Evolutionary conservation across 2,329 filamentous ascomycete genomes (phyloP), one percentile per base, ranked within the genome.

Genomic region (Graphilbum fragrans): DNA sequence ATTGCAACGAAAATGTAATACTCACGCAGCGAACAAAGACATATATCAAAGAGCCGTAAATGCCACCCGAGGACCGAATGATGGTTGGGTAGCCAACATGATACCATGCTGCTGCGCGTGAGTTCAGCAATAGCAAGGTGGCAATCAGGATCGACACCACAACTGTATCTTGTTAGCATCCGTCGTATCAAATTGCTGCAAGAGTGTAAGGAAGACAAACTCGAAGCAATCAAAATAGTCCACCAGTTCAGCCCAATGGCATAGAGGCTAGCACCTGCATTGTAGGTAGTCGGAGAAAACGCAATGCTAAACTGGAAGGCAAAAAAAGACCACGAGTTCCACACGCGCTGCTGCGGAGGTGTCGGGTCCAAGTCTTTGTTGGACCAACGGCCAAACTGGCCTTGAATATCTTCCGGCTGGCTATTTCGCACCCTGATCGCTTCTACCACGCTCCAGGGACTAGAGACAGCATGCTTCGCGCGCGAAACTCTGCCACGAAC

Each of bases 1-100:
- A n/a, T n/a, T n/a, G n/a, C n/a, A n/a, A n/a, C n/a, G 7, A 27
- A 27, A 27, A 7, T 7, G 8, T 8, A 7, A 27, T 7, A 27
- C 25, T 7, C 12, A 27, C 29, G 14, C 29, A 31, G 12, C 47
- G 45, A 33, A 49, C 21, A 18, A 44, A 43, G 14, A 49, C 31
- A 37, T 45, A 47, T 16, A 41, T 38, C 19, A 43, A 18, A 5
- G 45, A 43, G 14, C 47, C 47, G 22, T 37, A 45, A 18, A 47
- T 33, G 32, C 47, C 47, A n/a, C 40, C 45, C 5, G 37, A 23
- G 9, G 41, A 29, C 5, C 45, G 37, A 5, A 47, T 38, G 20
- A 41, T 43, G 8, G 40, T 43, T 2, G 47, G 47, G 22, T 41
- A 47, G 8, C 47, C 47, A 35, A 49, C 42, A 18, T 49, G 47